Evolutionary conservation across 176 grass and related monocot species (phyloP).

Genomic region (Bothriochloa decipiens): DNA sequence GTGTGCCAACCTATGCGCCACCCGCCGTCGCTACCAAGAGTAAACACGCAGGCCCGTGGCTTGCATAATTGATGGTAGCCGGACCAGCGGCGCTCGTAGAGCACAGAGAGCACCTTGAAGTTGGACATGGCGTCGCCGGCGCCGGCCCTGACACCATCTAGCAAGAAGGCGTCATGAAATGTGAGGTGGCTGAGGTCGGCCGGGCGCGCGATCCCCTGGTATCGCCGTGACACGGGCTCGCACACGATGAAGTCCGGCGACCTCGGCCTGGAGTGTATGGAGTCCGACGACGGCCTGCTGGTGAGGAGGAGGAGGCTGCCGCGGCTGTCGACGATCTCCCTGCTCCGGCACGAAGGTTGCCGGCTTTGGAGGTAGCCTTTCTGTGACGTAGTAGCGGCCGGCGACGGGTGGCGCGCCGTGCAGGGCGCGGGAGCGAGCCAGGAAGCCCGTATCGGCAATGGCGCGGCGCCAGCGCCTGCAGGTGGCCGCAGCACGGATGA

Average conservation of each 20-base stretch:
- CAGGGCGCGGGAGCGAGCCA: background rate
- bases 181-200: background rate
- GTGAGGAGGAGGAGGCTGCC: conserved; percentile 17
- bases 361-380: background rate
- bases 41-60: background rate
- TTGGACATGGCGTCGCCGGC: background rate
- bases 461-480: background rate
- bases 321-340: conserved; percentile 17
- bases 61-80: background rate
- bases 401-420: background rate
- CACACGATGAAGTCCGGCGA: background rate
- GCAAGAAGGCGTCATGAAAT: background rate
- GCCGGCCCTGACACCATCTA: background rate
- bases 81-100: too few species aligned
- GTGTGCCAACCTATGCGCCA: background rate
- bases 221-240: background rate
- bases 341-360: background rate
- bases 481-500: background rate
- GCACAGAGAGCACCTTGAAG: conserved; percentile 11
- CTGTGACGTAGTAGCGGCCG: background rate
- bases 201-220: background rate
- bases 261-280: background rate
- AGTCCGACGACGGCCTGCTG: background rate
- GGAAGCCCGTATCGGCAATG: background rate
- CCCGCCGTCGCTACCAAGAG: background rate